phyloP scores from a whole-genome alignment of 352 stramenopile genomes.

The Blastocystis sp. region DNA sequence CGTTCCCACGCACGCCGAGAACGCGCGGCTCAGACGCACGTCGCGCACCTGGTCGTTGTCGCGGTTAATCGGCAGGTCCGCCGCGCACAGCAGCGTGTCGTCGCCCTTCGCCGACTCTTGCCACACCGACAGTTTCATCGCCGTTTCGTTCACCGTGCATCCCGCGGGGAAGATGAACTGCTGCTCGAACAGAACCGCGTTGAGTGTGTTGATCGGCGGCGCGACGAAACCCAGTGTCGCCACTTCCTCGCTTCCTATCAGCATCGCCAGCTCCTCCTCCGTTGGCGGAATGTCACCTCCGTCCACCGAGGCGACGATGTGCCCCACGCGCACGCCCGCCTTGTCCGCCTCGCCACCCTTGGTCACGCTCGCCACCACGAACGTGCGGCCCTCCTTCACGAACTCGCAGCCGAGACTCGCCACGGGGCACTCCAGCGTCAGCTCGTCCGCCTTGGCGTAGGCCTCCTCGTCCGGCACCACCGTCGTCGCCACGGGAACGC shows the following conservation, averaged over 20 bases:
- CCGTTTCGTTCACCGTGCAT: constrained; percentile 12
- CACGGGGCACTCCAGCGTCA: neutral
- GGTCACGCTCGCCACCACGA: neutral
- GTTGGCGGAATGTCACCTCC: neutral
- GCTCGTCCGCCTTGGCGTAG: neutral
- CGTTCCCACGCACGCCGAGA: neutral
- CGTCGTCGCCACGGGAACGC: neutral
- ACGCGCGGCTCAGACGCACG: neutral
- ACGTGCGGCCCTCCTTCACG: constrained; percentile 1
- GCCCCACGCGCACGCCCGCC: constrained; percentile 8
- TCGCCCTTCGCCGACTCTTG: constrained; percentile 5
- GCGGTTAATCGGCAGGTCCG: constrained; percentile 25
- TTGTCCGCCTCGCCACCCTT: neutral
- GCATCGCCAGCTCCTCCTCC: neutral
- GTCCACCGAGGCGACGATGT: constrained; percentile 16
- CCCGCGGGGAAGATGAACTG: constrained; percentile 64
- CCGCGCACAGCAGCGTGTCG: neutral
- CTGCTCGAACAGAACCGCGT: constrained; percentile 2
- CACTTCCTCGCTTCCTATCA: neutral
- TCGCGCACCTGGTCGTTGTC: neutral
- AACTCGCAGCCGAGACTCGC: constrained; percentile 23
- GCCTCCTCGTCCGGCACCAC: neutral
- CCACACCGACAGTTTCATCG: constrained; percentile 18
- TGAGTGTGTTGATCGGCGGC: neutral
- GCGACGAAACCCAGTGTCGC: constrained; percentile 10